phyloP scores from a whole-genome alignment of 208 protist species.

The Acanthamoeba triangularis region DNA sequence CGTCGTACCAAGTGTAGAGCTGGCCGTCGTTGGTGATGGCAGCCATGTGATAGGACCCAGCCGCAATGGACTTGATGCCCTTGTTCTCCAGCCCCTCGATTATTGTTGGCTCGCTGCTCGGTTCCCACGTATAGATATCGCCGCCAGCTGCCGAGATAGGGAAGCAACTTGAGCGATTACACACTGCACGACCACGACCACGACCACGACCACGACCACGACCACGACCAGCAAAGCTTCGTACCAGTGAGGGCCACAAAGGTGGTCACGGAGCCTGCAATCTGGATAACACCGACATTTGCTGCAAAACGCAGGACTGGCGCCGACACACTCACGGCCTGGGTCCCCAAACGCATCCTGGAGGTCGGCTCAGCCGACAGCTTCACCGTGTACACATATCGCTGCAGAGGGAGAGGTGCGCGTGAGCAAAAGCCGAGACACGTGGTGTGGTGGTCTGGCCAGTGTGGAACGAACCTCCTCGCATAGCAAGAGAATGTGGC shows the following conservation, averaged over 20 bases:
- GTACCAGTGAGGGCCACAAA: neutral
- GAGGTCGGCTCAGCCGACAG: too few species aligned
- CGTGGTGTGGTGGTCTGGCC: too few species aligned
- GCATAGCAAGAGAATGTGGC: neutral
- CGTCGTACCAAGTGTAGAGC: neutral
- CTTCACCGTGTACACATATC: neutral
- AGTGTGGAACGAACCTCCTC: neutral
- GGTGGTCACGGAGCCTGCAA: neutral
- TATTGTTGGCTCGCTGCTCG: neutral
- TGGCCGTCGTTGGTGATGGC: slow-evolving; percentile 18
- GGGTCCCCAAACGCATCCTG: neutral
- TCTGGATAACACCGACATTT: neutral
- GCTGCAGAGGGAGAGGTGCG: neutral
- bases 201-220: neutral
- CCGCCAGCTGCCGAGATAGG: neutral
- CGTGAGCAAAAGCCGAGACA: neutral
- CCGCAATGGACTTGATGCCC: neutral
- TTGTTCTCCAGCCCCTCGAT: neutral
- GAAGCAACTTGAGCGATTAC: neutral
- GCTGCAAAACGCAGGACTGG: neutral
- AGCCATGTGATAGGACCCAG: neutral
- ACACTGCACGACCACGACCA: neutral
- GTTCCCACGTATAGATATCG: neutral
- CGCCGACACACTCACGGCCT: neutral
- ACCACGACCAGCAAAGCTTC: neutral